phyloP scores from a whole-genome alignment of 805 yeast species.

The Metschnikowia henanensis region DNA sequence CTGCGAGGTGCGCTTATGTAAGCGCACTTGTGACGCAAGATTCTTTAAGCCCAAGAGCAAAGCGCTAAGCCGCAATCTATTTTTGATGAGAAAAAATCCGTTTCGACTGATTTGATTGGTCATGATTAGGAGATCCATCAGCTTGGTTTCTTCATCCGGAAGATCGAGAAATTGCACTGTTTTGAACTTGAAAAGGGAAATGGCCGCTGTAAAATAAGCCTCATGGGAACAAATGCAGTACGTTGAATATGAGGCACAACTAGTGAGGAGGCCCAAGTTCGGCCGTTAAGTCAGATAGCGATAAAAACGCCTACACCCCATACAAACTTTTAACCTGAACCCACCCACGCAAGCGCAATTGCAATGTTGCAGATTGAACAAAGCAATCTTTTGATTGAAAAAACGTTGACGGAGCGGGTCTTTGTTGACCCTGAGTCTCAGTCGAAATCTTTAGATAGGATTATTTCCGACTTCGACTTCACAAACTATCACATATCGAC shows the following conservation, averaged over 20 bases:
- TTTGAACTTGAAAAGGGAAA: too few relatives aligned
- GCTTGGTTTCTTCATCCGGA: too few relatives aligned
- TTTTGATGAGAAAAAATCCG: too few relatives aligned
- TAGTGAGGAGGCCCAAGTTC: not conserved
- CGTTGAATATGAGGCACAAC: not conserved
- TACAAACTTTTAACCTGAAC: not conserved
- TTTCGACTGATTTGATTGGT: too few relatives aligned
- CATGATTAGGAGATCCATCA: too few relatives aligned
- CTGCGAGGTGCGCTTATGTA: too few relatives aligned
- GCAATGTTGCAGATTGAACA: constrained; percentile 83
- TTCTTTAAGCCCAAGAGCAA: too few relatives aligned
- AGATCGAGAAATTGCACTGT: too few relatives aligned
- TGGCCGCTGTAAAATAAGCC: not conserved
- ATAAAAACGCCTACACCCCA: not conserved
- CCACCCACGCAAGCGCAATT: not conserved
- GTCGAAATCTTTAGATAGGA: constrained; percentile 66
- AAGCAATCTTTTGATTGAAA: constrained; percentile 78
- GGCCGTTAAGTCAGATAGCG: too few relatives aligned
- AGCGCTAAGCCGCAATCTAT: too few relatives aligned
- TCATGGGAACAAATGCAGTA: not conserved
- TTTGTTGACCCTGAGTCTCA: constrained; percentile 34
- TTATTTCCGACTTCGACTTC: constrained; percentile 93
- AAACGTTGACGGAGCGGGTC: constrained; percentile 74
- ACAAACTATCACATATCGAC: constrained; percentile 93
- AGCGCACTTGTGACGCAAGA: too few relatives aligned